A percentile compares a stretch with the other conserved stretches of the same genome.
phyloP scores from a whole-genome alignment of 495 filamentous ascomycete genomes.

The Tuber calosporum region DNA sequence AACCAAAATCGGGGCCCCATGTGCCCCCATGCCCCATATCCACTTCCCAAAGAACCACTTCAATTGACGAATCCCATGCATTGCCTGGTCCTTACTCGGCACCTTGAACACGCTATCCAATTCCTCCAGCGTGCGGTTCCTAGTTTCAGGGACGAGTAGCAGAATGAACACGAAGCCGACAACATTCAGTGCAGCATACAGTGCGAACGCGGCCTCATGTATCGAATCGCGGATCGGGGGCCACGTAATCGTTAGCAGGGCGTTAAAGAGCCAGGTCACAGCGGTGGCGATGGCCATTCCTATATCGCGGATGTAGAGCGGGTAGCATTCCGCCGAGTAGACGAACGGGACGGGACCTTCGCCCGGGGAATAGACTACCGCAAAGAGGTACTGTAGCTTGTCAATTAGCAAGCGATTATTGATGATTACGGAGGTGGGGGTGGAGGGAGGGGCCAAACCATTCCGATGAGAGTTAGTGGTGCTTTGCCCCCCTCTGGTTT shows the following conservation, averaged over 20 bases:
- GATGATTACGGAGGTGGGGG: neutral
- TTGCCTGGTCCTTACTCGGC: neutral
- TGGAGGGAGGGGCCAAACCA: neutral
- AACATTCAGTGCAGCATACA: conserved; percentile 66
- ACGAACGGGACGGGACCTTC: conserved; percentile 79
- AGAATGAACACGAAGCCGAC: conserved; percentile 66
- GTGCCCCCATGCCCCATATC: neutral
- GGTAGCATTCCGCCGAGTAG: conserved; percentile 73
- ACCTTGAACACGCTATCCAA: conserved; percentile 49
- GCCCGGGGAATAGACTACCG: conserved; percentile 66
- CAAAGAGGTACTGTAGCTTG: conserved; percentile 50
- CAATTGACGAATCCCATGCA: neutral
- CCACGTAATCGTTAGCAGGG: conserved; percentile 60
- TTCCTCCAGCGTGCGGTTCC: conserved; percentile 65
- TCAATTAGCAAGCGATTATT: neutral
- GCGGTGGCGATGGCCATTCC: conserved; percentile 64
- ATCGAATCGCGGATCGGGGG: conserved; percentile 53
- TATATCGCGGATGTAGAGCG: conserved; percentile 63
- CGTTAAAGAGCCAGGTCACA: conserved; percentile 65
- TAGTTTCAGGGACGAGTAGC: conserved; percentile 66
- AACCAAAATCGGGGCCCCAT: neutral
- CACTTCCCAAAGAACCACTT: neutral
- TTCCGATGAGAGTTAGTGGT: conserved; percentile 12
- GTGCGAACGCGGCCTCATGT: conserved; percentile 53
- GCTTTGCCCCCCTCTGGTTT: conserved; percentile 24